A percentile compares a stretch with the other conserved stretches of the same genome.
These are phyloP conservation scores for Eucommia ulmoides DNA, from an alignment of 257 asterid genomes.

Conservation along the genomic window DNA sequence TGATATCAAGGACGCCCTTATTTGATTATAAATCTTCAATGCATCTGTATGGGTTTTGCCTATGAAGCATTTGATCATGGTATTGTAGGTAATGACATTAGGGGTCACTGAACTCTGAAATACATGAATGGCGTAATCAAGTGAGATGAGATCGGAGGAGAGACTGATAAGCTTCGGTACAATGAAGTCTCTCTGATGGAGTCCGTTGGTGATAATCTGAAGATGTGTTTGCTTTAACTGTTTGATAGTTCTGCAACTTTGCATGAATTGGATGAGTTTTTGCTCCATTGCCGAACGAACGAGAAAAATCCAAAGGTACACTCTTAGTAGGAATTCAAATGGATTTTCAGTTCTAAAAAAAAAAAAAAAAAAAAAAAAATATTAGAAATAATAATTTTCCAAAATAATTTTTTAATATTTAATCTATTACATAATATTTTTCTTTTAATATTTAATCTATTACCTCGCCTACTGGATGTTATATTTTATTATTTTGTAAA, in stretches of 20 bases:
- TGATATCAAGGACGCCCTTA: slow-evolving; percentile 23
- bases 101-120: slow-evolving; percentile 18
- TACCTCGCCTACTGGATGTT: no score
- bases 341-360: no score
- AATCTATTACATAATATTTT: no score
- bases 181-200: slow-evolving; percentile 22
- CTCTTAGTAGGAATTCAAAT: no score
- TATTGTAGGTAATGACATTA: slow-evolving; percentile 24
- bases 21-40: slow-evolving; percentile 13
- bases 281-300: slow-evolving; percentile 34
- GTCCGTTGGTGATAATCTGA: slow-evolving; percentile 34
- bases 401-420: no score
- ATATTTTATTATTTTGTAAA: no score
- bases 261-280: slow-evolving; percentile 18
- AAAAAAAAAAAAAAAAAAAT: no score
- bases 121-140: slow-evolving; percentile 19
- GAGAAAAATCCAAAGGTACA: no score
- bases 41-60: slow-evolving; percentile 27
- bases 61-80: slow-evolving; percentile 36
- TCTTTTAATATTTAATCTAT: no score
- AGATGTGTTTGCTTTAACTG: slow-evolving; percentile 39
- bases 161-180: slow-evolving; percentile 26
- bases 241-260: slow-evolving; percentile 21
- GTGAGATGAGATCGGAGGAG: slow-evolving; percentile 28
- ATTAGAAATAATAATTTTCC: no score